phyloP scores from a whole-genome alignment of 805 yeast species.

The Kodamaea sagamina region DNA sequence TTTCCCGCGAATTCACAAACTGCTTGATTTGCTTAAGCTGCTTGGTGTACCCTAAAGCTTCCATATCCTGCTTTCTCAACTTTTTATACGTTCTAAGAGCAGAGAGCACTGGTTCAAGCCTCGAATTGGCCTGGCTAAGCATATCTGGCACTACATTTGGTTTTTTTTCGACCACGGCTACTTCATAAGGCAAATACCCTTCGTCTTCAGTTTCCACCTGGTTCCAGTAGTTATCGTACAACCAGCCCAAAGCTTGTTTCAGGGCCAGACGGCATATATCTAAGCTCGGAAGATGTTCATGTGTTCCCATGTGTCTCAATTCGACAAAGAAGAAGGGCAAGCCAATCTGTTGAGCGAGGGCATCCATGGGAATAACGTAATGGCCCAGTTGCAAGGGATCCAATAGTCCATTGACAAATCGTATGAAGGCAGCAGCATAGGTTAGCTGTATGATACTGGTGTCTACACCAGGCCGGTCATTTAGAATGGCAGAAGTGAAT shows the following conservation, averaged over 20 bases:
- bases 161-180: conserved; percentile 9
- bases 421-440: conserved; percentile 72
- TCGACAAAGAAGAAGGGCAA: conserved; percentile 87
- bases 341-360: conserved; percentile 64
- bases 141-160: not conserved
- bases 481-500: conserved; percentile 51
- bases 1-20: conserved; percentile 7
- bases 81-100: conserved; percentile 51
- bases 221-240: conserved; percentile 72
- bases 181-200: conserved; percentile 11
- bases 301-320: conserved; percentile 86
- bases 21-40: conserved; percentile 4
- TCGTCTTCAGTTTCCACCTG: conserved; percentile 29
- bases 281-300: conserved; percentile 76
- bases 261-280: conserved; percentile 64
- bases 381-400: conserved; percentile 84
- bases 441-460: conserved; percentile 47
- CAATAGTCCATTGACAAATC: conserved; percentile 88
- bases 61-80: conserved; percentile 48
- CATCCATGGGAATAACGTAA: conserved; percentile 76
- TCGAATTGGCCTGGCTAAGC: conserved; percentile 7
- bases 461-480: conserved; percentile 24
- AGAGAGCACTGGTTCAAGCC: conserved; percentile 1
- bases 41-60: conserved; percentile 15
- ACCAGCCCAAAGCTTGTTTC: conserved; percentile 70